Conservation (phyloP, 352 stramenopile species). For the Phytophthora hybrid region DNA sequence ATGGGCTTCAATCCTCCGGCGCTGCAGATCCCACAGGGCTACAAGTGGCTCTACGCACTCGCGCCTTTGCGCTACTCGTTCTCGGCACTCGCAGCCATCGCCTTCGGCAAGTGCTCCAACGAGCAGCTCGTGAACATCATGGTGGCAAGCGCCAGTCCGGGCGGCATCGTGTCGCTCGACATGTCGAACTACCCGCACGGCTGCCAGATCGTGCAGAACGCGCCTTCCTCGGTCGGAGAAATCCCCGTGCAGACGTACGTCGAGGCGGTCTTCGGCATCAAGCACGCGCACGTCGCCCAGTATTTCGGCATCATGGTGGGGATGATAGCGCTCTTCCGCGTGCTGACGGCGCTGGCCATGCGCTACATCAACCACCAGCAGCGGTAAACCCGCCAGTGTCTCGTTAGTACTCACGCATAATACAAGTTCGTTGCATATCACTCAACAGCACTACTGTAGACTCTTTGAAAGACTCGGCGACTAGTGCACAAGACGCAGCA, state of each 20-base stretch:
- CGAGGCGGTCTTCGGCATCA: constrained; percentile 50
- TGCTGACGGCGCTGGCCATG: constrained; percentile 49
- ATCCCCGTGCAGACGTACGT: constrained; percentile 49
- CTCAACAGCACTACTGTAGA: not conserved
- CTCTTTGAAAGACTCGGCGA: not conserved
- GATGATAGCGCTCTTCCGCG: constrained; percentile 48
- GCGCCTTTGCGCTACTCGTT: constrained; percentile 48
- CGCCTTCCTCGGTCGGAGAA: constrained; percentile 30
- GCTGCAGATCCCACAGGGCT: constrained; percentile 44
- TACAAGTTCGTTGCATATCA: constrained; percentile 10
- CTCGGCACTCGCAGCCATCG: constrained; percentile 38
- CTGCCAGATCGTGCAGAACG: constrained; percentile 46
- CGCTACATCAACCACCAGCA: constrained; percentile 59
- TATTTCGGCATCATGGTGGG: constrained; percentile 45
- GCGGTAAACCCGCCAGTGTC: constrained; percentile 19
- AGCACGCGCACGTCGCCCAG: constrained; percentile 45
- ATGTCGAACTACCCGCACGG: constrained; percentile 34
- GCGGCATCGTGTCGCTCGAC: constrained; percentile 19
- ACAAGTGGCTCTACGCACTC: constrained; percentile 57
- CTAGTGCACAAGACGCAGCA: constrained; percentile 45
- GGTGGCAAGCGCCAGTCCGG: constrained; percentile 12
- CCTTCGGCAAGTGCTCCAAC: constrained; percentile 47
- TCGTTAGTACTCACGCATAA: not conserved
- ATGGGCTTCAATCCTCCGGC: constrained; percentile 57
- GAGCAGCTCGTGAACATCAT: constrained; percentile 33